These are phyloP conservation scores for Gossypium aridum DNA, from an alignment of 441 rosid genomes.

Conservation along the genomic window DNA sequence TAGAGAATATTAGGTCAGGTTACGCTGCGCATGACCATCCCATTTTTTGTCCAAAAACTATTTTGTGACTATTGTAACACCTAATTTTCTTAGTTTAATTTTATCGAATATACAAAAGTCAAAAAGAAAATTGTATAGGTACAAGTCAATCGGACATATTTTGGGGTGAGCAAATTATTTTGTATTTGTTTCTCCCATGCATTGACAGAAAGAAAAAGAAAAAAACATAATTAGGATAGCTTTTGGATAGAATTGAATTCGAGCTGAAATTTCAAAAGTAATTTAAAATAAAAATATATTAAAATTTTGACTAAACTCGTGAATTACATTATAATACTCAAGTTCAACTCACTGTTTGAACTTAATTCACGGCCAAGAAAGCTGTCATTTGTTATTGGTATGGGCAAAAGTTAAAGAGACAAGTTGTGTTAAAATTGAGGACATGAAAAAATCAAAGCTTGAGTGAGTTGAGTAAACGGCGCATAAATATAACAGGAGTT, in stretches of 20 bases:
- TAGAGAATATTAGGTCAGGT: too few relatives aligned
- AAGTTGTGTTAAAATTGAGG: neutral
- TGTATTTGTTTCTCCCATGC: neutral
- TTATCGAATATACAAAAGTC: neutral
- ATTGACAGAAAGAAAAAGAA: neutral
- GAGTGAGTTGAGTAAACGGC: neutral
- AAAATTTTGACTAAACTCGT: too few relatives aligned
- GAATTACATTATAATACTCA: too few relatives aligned
- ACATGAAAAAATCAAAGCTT: neutral
- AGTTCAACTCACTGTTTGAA: too few relatives aligned
- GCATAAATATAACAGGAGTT: neutral
- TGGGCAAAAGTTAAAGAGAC: neutral
- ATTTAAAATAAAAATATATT: too few relatives aligned
- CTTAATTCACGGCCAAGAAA: neutral
- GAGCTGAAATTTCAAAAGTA: neutral
- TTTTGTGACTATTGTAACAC: neutral
- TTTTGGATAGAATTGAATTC: neutral
- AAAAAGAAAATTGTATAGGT: too few relatives aligned
- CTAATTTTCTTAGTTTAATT: too few relatives aligned
- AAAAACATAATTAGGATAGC: neutral
- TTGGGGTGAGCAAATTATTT: neutral
- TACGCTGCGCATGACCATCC: too few relatives aligned
- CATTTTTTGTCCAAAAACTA: too few relatives aligned
- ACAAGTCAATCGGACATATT: neutral
- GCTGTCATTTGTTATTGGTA: neutral